Conservation (phyloP, 495 filamentous ascomycete species). For the Aspergillus ostianus region DNA sequence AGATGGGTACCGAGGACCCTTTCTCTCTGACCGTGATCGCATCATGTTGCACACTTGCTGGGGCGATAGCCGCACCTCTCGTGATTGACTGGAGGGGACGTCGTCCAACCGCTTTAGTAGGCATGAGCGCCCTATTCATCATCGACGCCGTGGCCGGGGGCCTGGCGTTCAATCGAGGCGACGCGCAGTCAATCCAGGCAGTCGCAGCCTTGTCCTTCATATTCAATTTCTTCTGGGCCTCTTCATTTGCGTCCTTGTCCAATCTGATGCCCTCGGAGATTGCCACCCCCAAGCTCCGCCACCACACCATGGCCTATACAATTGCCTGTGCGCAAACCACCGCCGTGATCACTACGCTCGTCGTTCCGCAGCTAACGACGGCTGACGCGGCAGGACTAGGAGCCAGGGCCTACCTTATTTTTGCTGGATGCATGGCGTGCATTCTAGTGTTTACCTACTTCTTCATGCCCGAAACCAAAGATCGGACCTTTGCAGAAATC, state of each 20-base stretch:
- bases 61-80: constrained; percentile 36
- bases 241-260: constrained; percentile 34
- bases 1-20: constrained; percentile 28
- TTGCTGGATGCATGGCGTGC: constrained; percentile 36
- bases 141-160: constrained; percentile 30
- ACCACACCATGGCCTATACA: constrained; percentile 42
- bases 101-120: constrained; percentile 37
- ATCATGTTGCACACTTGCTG: constrained; percentile 39
- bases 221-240: constrained; percentile 43
- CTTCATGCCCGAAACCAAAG: constrained; percentile 51
- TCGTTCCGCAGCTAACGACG: constrained; percentile 35
- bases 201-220: constrained; percentile 32
- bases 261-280: constrained; percentile 40
- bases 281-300: constrained; percentile 40
- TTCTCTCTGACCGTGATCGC: constrained; percentile 37
- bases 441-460: constrained; percentile 51
- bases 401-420: constrained; percentile 39
- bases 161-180: constrained; percentile 27
- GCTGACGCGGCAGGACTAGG: constrained; percentile 39
- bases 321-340: constrained; percentile 38
- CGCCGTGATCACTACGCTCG: constrained; percentile 38
- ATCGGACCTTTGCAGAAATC: constrained; percentile 52
- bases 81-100: constrained; percentile 36
- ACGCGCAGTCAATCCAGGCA: constrained; percentile 18
- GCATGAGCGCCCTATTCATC: constrained; percentile 30